Evolutionary conservation across 1,284 basidiomycete genomes (phyloP).

Genomic region (Xerocomus cyaneibrunnescens): DNA sequence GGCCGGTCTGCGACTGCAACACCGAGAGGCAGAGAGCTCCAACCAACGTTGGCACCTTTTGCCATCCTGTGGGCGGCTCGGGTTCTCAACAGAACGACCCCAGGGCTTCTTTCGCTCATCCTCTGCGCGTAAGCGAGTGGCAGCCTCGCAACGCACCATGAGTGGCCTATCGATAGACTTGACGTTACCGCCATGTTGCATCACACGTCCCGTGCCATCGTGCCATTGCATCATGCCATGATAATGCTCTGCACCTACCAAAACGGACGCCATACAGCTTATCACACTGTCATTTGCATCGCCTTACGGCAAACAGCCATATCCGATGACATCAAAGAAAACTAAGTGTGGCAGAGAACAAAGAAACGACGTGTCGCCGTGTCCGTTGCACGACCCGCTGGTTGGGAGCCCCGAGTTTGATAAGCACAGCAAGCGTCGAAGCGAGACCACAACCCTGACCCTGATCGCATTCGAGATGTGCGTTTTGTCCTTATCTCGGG

Average conservation of each 20-base stretch:
- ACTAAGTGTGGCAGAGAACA: neutral
- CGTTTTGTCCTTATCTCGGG: neutral
- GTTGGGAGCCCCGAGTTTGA: neutral
- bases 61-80: neutral
- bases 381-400: neutral
- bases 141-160: slow-evolving; percentile 9
- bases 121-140: slow-evolving; percentile 10
- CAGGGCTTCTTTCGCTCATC: neutral
- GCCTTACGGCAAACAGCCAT: neutral
- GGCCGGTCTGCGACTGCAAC: too few species aligned
- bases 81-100: neutral
- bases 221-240: neutral
- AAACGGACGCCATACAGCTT: neutral
- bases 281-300: neutral
- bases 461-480: neutral
- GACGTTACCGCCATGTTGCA: neutral
- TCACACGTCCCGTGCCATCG: neutral
- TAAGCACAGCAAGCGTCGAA: neutral
- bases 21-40: neutral
- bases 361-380: neutral
- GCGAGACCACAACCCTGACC: neutral
- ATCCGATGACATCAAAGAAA: neutral
- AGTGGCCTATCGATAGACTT: neutral
- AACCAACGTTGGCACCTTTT: too few species aligned
- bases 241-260: neutral